Base-by-base conservation (phyloP, 176 grass and related monocot species). In the Aegilops tauschii region DNA sequence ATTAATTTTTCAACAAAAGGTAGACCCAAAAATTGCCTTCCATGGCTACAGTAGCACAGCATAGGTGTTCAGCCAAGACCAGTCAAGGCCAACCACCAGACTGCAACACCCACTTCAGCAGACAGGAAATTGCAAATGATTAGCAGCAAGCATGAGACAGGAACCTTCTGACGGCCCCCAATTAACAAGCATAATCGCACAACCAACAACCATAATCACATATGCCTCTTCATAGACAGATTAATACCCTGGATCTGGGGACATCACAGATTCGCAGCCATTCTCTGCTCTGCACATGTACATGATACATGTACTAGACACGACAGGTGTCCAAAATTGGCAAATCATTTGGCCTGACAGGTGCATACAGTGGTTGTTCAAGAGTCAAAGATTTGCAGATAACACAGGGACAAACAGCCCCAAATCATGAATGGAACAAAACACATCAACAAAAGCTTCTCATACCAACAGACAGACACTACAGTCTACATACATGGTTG, bases 361-460 rank as follows among this genome's bases (percentile, higher is more conserved):
- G 64, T 39, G 54, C 54, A 63, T 32, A 58, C 42, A 62, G 3
- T 73, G 56, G 79, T 42, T 83, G 80, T 64, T 12, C 42, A 27
- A 56, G 12, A 59, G 80, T 90, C 75, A 90, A 87, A 73, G 73
- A 87, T 87, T 79, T 87, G 74, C 80, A 84, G 58, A 87, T 65
- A 59, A 52, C 49, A 2, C 34, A 47, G 35, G 34, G 74, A 87
- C 74, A 83, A 87, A 90, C 84, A 90, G 17, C 40, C 12, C 37
- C 79, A 78, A 79, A 67, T 79, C 73, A 90, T 52, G 54, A 47
- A 2, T 42, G 40, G 40, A 2, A 42, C 40, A 42, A 42, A 42
- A 42, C 39, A 40, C 1, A 9, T 9, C 39, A 40, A 40, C 39
- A 40, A 1, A 9, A 40, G 39, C 39, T 40, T 40, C 39, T 9